phyloP scores from a whole-genome alignment of 2,329 filamentous ascomycete genomes.

The Trichoderma brevicompactum region DNA sequence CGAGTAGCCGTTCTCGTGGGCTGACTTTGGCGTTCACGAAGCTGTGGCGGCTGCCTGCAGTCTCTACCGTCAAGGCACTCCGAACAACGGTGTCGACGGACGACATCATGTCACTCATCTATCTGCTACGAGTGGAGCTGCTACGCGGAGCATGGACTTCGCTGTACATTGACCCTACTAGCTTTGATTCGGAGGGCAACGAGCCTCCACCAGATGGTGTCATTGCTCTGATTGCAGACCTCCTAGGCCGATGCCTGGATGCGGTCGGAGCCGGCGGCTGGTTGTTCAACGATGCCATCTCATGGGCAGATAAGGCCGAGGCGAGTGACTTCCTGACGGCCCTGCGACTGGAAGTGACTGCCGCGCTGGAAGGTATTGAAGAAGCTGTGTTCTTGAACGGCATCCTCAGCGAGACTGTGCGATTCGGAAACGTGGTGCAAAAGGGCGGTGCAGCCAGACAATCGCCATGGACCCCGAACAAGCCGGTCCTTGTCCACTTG shows the following conservation, averaged over 20 bases:
- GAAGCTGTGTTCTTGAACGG: conserved; percentile 69
- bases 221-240: conserved; percentile 71
- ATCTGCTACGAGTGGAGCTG: conserved; percentile 73
- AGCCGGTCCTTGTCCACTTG: conserved; percentile 49
- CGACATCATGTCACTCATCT: conserved; percentile 72
- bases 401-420: conserved; percentile 67
- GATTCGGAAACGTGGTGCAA: conserved; percentile 55
- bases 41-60: conserved; percentile 66
- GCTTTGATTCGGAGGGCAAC: conserved; percentile 48
- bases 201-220: conserved; percentile 65
- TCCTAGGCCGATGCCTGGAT: conserved; percentile 75
- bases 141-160: conserved; percentile 77
- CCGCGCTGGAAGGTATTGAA: conserved; percentile 72
- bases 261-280: conserved; percentile 75
- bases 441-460: conserved; percentile 40
- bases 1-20: conserved; percentile 64
- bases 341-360: conserved; percentile 70
- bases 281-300: conserved; percentile 65
- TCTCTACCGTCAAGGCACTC: conserved; percentile 65
- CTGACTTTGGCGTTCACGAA: conserved; percentile 71
- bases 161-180: conserved; percentile 65
- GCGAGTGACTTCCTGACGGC: conserved; percentile 67
- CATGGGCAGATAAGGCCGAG: conserved; percentile 56
- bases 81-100: conserved; percentile 66
- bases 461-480: conserved; percentile 42